Conservation (phyloP, 2,329 filamentous ascomycete genomes). For the Pseudocercospora ulei region DNA sequence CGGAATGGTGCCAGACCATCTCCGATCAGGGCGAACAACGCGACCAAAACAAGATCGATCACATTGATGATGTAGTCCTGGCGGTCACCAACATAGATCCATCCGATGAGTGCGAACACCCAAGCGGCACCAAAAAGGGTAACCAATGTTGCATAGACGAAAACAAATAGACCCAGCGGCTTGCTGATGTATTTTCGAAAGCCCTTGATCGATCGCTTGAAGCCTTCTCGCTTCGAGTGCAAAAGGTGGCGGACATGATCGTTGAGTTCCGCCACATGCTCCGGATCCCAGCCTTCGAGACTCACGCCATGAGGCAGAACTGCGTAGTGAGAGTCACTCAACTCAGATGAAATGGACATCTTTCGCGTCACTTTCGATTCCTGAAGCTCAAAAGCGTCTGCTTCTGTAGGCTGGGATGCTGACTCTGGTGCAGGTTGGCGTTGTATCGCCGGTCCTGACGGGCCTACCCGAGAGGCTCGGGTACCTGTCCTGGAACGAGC, state of each 20-base stretch:
- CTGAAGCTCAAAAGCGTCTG: conserved; percentile 22
- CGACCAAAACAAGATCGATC: conserved; percentile 51
- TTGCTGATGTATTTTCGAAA: conserved; percentile 69
- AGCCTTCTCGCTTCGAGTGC: conserved; percentile 67
- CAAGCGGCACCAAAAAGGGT: conserved; percentile 77
- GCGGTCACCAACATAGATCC: conserved; percentile 69
- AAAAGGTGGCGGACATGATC: conserved; percentile 82
- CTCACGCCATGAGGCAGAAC: conserved; percentile 65
- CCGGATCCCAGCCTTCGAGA: conserved; percentile 63
- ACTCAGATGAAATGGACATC: conserved; percentile 54
- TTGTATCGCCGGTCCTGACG: conserved; percentile 6
- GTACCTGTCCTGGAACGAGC: conserved; percentile 22
- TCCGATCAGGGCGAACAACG: conserved; percentile 54
- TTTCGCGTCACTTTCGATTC: conserved; percentile 18
- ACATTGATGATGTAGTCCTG: conserved; percentile 53
- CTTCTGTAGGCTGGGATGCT: conserved; percentile 5
- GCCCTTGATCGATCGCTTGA: conserved; percentile 68
- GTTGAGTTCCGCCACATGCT: conserved; percentile 67
- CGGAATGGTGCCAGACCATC: conserved; percentile 61
- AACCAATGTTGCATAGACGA: conserved; percentile 70
- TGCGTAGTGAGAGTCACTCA: conserved; percentile 65
- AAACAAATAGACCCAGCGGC: conserved; percentile 71
- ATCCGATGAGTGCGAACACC: conserved; percentile 81
- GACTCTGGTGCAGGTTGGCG: conserved; percentile 16
- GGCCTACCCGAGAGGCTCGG: conserved; percentile 14